These are phyloP conservation scores for Arachis hypogaea DNA, from an alignment of 306 rosid genomes.

Conservation along the genomic window DNA sequence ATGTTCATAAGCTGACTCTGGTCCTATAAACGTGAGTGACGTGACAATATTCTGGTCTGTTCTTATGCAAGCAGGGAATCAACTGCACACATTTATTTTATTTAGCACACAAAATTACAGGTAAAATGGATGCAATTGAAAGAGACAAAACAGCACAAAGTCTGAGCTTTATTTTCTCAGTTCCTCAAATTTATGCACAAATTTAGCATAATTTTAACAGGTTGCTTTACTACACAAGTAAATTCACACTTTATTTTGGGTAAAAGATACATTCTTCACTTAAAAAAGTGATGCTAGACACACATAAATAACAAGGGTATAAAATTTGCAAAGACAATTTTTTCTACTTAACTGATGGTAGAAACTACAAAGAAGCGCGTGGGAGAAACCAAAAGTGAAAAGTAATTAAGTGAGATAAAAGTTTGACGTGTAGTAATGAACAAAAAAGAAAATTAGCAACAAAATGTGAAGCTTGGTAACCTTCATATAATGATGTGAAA, in stretches of 20 bases:
- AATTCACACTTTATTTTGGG: neutral
- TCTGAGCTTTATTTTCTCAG: slow-evolving; percentile 5
- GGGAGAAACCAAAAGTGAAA: neutral
- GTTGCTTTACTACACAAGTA: neutral
- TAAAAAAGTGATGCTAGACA: neutral
- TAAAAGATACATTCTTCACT: neutral
- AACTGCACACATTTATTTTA: neutral
- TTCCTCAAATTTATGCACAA: slow-evolving; percentile 19
- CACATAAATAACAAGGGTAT: neutral
- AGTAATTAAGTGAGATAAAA: neutral
- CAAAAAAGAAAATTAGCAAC: neutral
- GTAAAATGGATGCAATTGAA: slow-evolving; percentile 6
- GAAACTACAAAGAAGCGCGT: neutral
- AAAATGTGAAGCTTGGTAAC: neutral
- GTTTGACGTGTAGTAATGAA: neutral
- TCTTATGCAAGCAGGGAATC: neutral
- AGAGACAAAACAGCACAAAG: neutral
- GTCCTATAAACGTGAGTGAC: slow-evolving; percentile 2
- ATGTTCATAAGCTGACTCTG: neutral
- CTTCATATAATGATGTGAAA: neutral
- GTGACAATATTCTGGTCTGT: neutral
- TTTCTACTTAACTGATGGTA: neutral
- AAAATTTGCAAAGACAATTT: neutral
- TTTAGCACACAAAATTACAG: slow-evolving; percentile 9
- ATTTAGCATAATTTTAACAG: neutral